A percentile compares a stretch with the other conserved stretches of the same genome.
Conservation (phyloP, 192 early-diverging fungal genomes). For the Cladochytrium replicatum region DNA sequence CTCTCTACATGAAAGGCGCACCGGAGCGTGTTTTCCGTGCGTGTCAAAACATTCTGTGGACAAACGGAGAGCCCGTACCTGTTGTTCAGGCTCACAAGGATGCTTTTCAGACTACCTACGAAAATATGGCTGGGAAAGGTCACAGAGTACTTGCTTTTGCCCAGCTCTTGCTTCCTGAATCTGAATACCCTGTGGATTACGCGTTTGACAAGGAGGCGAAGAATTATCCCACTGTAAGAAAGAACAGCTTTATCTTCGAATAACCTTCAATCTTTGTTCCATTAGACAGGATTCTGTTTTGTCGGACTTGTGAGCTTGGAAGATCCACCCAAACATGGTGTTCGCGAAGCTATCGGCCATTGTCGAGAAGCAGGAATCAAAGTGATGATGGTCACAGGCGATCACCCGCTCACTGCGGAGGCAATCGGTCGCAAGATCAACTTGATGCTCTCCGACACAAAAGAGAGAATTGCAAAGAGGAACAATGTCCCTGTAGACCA, state of each 20-base stretch:
- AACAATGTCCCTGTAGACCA: constrained; percentile 41
- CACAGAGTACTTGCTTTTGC: constrained; percentile 95
- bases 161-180: constrained; percentile 54
- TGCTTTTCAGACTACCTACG: constrained; percentile 67
- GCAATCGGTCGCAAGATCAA: constrained; percentile 95
- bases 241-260: constrained; percentile 1
- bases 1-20: constrained; percentile 87
- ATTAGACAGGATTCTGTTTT: constrained; percentile 51
- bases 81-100: constrained; percentile 58
- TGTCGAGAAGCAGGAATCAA: constrained; percentile 88
- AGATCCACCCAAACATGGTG: constrained; percentile 96
- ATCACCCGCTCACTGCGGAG: constrained; percentile 88
- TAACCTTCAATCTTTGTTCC: not conserved
- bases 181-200: constrained; percentile 61
- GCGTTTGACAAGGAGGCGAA: constrained; percentile 64
- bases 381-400: constrained; percentile 99
- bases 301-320: constrained; percentile 83
- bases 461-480: constrained; percentile 62
- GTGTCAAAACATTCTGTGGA: constrained; percentile 66
- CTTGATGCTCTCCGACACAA: constrained; percentile 82
- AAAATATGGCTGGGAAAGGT: constrained; percentile 82
- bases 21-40: constrained; percentile 83
- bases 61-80: constrained; percentile 36
- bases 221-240: constrained; percentile 57
- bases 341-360: constrained; percentile 93